Base-by-base conservation (phyloP, 176 grass and related monocot species). In the Aechmea fasciata region DNA sequence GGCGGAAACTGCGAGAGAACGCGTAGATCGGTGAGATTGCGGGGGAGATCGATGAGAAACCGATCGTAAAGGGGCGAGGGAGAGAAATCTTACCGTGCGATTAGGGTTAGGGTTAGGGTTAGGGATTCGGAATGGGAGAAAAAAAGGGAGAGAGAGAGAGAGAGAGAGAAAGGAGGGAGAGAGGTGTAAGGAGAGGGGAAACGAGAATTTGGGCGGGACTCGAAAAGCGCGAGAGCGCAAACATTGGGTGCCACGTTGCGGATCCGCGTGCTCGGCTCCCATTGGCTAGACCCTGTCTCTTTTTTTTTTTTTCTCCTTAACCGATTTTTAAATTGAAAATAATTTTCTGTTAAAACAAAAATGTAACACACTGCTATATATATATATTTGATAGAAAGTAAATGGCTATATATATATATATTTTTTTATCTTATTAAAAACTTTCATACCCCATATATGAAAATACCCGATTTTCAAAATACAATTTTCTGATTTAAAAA, bases 161-260 rank as follows among this genome's bases (percentile, higher is more conserved):
- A 52, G 49, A 25, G n/a, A 25, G 49, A 1, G 5, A 10, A 1
- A 41, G 20, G 13, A 19, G 33, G 11, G 12, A 19, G 48, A 18
- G 67, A 12, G 19, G 10, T 22, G 19, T 3, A 13, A 55, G 69
- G 11, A 24, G 50, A 52, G 65, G 20, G 57, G 29, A 71, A 71
- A 9, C 20, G 11, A 65, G 15, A 55, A 57, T 70, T 79, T 72
- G 68, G 68, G 77, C 67, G 77, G 68, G 77, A 78, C 63, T 70
- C 67, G 69, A 22, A 2, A 20, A 59, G 19, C 15, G 18, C 18
- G 15, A 55, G 12, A 57, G n/a, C 17, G 50, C 28, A 71, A 79
- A 26, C 51, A 25, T 71, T 9, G 4, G 2, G 22, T 25, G 15
- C 77, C 80, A 82, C 73, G 80, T 63, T 69, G 72, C 48, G 54